These are phyloP conservation scores for Alternaria rosae DNA, from an alignment of 2,329 filamentous ascomycete genomes.

Conservation along the genomic window DNA sequence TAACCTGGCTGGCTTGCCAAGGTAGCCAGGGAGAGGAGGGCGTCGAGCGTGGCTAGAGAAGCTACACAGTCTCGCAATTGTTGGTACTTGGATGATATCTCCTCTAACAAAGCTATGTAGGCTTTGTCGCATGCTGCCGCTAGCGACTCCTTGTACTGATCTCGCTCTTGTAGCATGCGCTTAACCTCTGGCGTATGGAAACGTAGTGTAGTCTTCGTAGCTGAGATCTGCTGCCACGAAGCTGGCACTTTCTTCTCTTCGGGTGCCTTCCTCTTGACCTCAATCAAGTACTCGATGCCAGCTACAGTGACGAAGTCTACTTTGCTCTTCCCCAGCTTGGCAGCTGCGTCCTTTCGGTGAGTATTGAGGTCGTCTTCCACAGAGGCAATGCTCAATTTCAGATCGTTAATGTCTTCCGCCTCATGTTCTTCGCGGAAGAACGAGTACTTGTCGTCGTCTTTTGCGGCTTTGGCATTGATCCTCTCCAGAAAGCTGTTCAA, in stretches of 20 bases:
- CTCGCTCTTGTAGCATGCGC: slow-evolving; percentile 81
- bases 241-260: slow-evolving; percentile 88
- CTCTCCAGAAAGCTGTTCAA: slow-evolving; percentile 80
- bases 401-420: slow-evolving; percentile 85
- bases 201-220: slow-evolving; percentile 88
- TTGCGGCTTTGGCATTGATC: slow-evolving; percentile 85
- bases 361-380: slow-evolving; percentile 88
- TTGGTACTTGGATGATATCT: slow-evolving; percentile 86
- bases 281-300: slow-evolving; percentile 93
- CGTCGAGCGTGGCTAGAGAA: slow-evolving; percentile 86
- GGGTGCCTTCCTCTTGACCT: slow-evolving; percentile 74
- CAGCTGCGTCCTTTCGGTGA: slow-evolving; percentile 74
- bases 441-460: slow-evolving; percentile 86
- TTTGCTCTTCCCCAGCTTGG: slow-evolving; percentile 73
- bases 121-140: slow-evolving; percentile 89
- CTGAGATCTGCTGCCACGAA: slow-evolving; percentile 93
- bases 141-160: slow-evolving; percentile 93
- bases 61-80: slow-evolving; percentile 87
- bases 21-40: slow-evolving; percentile 82
- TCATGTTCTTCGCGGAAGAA: slow-evolving; percentile 92
- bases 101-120: slow-evolving; percentile 73
- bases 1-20: slow-evolving; percentile 90
- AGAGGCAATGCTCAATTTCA: slow-evolving; percentile 91
- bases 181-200: slow-evolving; percentile 95
- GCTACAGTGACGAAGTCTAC: slow-evolving; percentile 83